Conservation (phyloP, 2,329 filamentous ascomycete species). For the Talaromyces pinophilus region DNA sequence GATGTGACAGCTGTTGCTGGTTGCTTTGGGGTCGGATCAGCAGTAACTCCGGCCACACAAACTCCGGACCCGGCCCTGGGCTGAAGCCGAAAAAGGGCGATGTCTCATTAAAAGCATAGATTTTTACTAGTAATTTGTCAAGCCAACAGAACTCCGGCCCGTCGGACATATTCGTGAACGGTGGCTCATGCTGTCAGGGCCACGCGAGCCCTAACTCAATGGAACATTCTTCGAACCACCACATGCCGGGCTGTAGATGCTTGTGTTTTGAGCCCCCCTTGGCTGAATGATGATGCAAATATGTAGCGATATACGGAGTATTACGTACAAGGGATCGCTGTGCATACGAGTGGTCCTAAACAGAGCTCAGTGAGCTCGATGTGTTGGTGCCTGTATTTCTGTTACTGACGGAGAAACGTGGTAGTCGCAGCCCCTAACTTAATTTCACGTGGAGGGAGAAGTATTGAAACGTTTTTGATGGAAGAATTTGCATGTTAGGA, state of each 20-base stretch:
- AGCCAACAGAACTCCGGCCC: not conserved
- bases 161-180: slow-evolving; percentile 10
- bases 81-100: not conserved
- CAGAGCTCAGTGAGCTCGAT: not conserved
- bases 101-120: not conserved
- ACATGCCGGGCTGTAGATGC: not conserved
- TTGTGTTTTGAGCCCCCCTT: not conserved
- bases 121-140: too few relatives aligned
- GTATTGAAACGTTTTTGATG: not conserved
- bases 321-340: not conserved
- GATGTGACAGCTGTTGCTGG: not conserved
- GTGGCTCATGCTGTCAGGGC: not conserved
- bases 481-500: not conserved
- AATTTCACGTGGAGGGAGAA: not conserved
- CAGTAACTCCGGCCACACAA: slow-evolving; percentile 12
- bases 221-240: not conserved
- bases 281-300: not conserved
- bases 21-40: slow-evolving; percentile 6
- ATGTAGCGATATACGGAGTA: slow-evolving; percentile 15
- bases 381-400: not conserved
- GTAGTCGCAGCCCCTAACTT: not conserved
- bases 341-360: not conserved
- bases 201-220: not conserved
- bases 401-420: not conserved
- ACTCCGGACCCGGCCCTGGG: slow-evolving; percentile 4